A percentile compares a stretch with the other conserved stretches of the same genome.
Evolutionary conservation across 2,329 filamentous ascomycete species (phyloP).

Genomic region (Botryosphaeria dothidea): DNA sequence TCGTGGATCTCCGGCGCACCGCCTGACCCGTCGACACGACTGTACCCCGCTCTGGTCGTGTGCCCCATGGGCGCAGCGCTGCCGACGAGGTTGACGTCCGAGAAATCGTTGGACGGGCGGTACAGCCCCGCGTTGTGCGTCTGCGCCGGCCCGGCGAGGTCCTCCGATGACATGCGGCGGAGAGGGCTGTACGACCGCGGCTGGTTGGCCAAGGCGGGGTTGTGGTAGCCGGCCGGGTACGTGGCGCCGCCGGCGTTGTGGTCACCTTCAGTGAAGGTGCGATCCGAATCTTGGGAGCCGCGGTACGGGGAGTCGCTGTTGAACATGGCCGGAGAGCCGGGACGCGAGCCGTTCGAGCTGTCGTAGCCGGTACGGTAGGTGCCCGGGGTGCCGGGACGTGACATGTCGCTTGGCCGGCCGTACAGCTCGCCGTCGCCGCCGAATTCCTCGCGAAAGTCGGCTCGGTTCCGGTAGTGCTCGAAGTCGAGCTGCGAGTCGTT

Average conservation of each 20-base stretch:
- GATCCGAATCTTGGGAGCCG: constrained; percentile 30
- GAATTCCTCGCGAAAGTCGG: constrained; percentile 84
- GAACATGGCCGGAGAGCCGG: background rate
- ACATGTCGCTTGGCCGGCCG: constrained; percentile 45
- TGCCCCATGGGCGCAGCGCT: constrained; percentile 18
- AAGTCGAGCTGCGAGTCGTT: constrained; percentile 85
- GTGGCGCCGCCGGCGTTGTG: constrained; percentile 24
- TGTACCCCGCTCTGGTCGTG: background rate
- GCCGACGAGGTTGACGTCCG: constrained; percentile 7
- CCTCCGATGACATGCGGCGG: background rate
- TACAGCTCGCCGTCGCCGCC: constrained; percentile 66
- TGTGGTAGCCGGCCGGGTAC: constrained; percentile 51
- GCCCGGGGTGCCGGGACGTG: constrained; percentile 63
- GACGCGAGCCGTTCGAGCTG: constrained; percentile 25
- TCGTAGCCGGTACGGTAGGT: constrained; percentile 29
- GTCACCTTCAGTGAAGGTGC: constrained; percentile 19
- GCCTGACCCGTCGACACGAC: background rate
- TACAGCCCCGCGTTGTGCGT: background rate
- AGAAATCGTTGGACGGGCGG: background rate
- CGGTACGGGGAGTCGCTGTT: constrained; percentile 7
- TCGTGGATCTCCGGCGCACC: constrained; percentile 1
- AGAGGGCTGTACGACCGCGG: constrained; percentile 45
- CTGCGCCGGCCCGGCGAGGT: background rate
- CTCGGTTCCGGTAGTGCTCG: constrained; percentile 84
- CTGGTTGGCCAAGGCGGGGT: constrained; percentile 20